These are phyloP conservation scores for Inonotus obliquus DNA, from an alignment of 1,284 basidiomycete species.

Conservation along the genomic window DNA sequence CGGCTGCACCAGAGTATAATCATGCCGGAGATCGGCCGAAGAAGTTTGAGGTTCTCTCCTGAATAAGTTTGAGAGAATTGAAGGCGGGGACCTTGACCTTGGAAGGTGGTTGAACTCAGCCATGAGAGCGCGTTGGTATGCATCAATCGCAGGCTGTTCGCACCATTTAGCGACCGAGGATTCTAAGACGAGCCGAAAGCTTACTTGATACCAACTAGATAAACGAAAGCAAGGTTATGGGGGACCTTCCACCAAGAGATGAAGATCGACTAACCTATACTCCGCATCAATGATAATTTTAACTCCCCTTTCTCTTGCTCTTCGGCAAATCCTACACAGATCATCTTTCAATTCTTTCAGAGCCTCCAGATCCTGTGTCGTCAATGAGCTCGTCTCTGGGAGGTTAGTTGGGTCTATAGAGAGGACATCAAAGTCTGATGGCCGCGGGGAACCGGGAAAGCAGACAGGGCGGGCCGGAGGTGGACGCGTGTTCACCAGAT, in stretches of 20 bases:
- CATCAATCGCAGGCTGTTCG: slow-evolving; percentile 72
- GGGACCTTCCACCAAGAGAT: neutral
- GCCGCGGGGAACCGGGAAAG: slow-evolving; percentile 60
- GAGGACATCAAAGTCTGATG: slow-evolving; percentile 47
- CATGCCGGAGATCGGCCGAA: neutral
- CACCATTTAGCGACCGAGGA: neutral
- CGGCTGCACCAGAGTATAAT: slow-evolving; percentile 43
- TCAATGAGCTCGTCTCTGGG: slow-evolving; percentile 32
- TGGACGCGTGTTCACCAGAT: slow-evolving; percentile 41
- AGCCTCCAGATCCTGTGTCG: slow-evolving; percentile 49
- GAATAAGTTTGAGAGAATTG: neutral
- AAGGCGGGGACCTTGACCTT: neutral
- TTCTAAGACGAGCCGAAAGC: neutral
- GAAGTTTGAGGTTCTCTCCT: neutral
- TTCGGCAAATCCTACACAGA: slow-evolving; percentile 53
- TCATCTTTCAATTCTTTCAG: slow-evolving; percentile 58
- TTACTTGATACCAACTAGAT: slow-evolving; percentile 61
- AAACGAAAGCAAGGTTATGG: neutral
- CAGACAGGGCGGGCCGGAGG: slow-evolving; percentile 34
- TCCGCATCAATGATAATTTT: slow-evolving; percentile 81
- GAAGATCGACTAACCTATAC: slow-evolving; percentile 46
- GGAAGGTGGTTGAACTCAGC: slow-evolving; percentile 68
- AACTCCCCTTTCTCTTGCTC: slow-evolving; percentile 55
- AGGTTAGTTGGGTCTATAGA: neutral
- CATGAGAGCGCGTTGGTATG: slow-evolving; percentile 70